Base-by-base conservation (phyloP, 768 basidiomycete species). In the Lactarius deliciosus region DNA sequence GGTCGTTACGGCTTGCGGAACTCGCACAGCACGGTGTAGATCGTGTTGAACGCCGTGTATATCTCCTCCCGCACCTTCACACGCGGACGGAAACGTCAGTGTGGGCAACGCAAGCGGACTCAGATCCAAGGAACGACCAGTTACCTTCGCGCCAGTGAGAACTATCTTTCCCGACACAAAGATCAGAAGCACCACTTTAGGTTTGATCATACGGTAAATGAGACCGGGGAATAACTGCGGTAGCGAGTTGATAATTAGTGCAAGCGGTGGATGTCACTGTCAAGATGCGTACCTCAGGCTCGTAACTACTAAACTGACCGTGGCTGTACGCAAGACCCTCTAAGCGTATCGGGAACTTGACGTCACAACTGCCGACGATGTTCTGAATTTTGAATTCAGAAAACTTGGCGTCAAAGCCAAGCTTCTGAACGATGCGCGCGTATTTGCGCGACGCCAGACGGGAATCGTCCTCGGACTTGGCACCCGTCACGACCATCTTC, bases 381-480 rank as follows among this genome's bases (percentile, higher is more conserved):
- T 98, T 99, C 83, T 98, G 96, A 60, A 98, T 98, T 81, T 98
- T 99, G 83, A 98, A 98, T 78, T 99, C 96, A 47, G 93, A 94
- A 77, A 98, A 98, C 80, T 98, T 98, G 73, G 96, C 96, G 69
- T 98, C 96, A 79, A 99, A 99, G 34, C 97, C 97, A 61, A 98
- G 89, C 79, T 99, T 98, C 82, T 98, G 97, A 47, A 99, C 95
- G 75, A 99, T 99, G 61, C 97, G 90, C 56, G 97, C 97, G 79
- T 98, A 98, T 80, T 99, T 99, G 76, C 96, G 89, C 72, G 95
- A 96, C 60, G 97, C 96, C 68, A 98, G 81, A 60, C 96, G 86
- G 73, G 94, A 96, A 75, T 99, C 96, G 77, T 98, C 96, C 79
- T 98, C 96, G 38, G 92, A 94, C 84, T 98, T 99, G 57, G 97